These are phyloP conservation scores for Trichothecium roseum DNA, from an alignment of 2,329 filamentous ascomycete species.

Conservation along the genomic window DNA sequence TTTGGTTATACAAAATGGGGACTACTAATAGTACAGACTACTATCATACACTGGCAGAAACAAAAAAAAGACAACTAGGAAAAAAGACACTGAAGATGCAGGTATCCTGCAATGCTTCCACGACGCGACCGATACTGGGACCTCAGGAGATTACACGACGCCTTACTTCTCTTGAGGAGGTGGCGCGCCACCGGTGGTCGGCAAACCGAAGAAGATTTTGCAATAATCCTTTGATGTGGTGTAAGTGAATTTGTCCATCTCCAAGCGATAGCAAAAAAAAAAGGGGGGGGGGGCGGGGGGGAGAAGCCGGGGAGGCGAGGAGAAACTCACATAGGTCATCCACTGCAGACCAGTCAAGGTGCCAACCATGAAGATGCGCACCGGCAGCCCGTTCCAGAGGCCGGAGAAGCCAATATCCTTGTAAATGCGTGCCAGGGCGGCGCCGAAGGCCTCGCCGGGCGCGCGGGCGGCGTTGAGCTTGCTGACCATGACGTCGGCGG, in stretches of 20 bases:
- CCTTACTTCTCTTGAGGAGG: conserved; percentile 42
- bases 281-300: no score
- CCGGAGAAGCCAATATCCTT: conserved; percentile 75
- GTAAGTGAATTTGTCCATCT: conserved; percentile 11
- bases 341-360: conserved; percentile 77
- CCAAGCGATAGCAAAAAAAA: conserved; percentile 1
- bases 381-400: conserved; percentile 85
- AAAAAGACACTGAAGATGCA: no score
- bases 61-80: no score
- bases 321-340: conserved; percentile 71
- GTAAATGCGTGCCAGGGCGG: conserved; percentile 72
- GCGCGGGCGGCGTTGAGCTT: conserved; percentile 77
- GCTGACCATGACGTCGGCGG: conserved; percentile 82
- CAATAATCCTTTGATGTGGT: conserved; percentile 54
- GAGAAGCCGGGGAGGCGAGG: no score
- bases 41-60: no score
- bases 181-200: conserved; percentile 66
- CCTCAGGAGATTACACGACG: no score
- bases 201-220: conserved; percentile 83
- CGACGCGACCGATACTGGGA: no score
- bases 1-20: no score
- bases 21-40: no score
- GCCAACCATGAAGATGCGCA: conserved; percentile 83
- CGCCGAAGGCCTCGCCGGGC: conserved; percentile 67
- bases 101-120: no score